Percentiles rank a stretch among this genome's conserved stretches.
Conservation (phyloP, 805 yeast genomes). For the Ogataea nakhonphanomensis region DNA sequence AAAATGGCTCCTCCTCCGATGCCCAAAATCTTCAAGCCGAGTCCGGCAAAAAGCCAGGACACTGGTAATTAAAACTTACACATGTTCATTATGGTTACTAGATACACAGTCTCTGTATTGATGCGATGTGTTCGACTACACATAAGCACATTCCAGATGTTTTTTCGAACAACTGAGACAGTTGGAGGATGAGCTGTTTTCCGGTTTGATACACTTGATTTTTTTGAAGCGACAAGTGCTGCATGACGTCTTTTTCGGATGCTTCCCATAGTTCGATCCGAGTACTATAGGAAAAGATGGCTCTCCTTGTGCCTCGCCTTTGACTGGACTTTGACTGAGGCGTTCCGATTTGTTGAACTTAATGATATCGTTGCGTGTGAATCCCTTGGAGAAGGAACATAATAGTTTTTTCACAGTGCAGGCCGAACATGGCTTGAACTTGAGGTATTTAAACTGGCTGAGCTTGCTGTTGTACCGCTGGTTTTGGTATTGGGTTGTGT, state of each 20-base stretch:
- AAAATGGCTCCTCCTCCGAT: conserved; percentile 14
- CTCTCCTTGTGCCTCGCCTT: conserved; percentile 2
- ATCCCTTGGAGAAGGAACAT: conserved; percentile 62
- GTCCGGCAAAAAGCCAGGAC: too few relatives aligned
- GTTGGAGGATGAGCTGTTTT: conserved; percentile 15
- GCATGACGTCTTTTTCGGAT: conserved; percentile 34
- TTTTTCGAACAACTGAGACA: conserved; percentile 32
- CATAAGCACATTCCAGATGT: conserved; percentile 26
- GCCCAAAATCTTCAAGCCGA: conserved; percentile 1
- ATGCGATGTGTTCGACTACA: neutral
- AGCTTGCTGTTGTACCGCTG: conserved; percentile 21
- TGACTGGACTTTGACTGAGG: conserved; percentile 7
- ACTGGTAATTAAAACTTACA: too few relatives aligned
- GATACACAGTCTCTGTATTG: neutral
- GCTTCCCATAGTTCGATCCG: conserved; percentile 10
- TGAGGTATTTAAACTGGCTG: conserved; percentile 32
- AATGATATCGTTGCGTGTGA: conserved; percentile 58
- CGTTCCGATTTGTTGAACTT: conserved; percentile 35
- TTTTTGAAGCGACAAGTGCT: conserved; percentile 33
- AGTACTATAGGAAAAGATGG: conserved; percentile 1
- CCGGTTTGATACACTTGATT: conserved; percentile 33
- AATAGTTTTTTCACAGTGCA: conserved; percentile 44
- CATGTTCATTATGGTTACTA: neutral
- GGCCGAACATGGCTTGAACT: conserved; percentile 53
- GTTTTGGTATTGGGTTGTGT: conserved; percentile 18